Evolutionary conservation across 2,329 filamentous ascomycete species (phyloP).

Genomic region (Alternaria sp.): DNA sequence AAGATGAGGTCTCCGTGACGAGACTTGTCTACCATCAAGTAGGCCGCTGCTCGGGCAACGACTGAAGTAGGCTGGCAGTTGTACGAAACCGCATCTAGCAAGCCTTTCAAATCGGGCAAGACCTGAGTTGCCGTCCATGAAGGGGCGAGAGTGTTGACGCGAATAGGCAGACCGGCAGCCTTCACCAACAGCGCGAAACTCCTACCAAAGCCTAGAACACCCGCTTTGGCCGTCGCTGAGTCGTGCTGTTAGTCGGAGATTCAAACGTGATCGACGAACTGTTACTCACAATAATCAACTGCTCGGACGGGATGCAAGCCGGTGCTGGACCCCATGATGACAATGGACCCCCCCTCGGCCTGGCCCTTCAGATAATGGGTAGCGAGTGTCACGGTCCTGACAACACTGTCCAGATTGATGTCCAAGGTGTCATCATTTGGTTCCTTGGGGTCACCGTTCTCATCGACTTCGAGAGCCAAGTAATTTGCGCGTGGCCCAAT

Average conservation of each 20-base stretch:
- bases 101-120: slow-evolving; percentile 52
- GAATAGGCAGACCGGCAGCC: slow-evolving; percentile 53
- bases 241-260: background rate
- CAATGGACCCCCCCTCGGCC: slow-evolving; percentile 58
- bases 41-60: slow-evolving; percentile 58
- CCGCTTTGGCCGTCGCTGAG: slow-evolving; percentile 61
- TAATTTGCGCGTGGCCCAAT: slow-evolving; percentile 57
- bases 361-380: slow-evolving; percentile 60
- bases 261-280: background rate
- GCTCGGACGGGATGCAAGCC: slow-evolving; percentile 59
- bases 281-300: slow-evolving; percentile 57
- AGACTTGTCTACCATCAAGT: slow-evolving; percentile 57
- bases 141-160: slow-evolving; percentile 63
- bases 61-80: slow-evolving; percentile 52
- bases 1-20: slow-evolving; percentile 62
- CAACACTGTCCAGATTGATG: slow-evolving; percentile 57
- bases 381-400: slow-evolving; percentile 59
- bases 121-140: slow-evolving; percentile 62
- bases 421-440: slow-evolving; percentile 55
- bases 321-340: slow-evolving; percentile 60
- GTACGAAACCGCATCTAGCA: slow-evolving; percentile 45
- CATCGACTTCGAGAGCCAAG: slow-evolving; percentile 56
- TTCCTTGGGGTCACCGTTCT: slow-evolving; percentile 57
- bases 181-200: slow-evolving; percentile 52
- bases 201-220: slow-evolving; percentile 60